These are phyloP conservation scores for Paxillus rubicundulus DNA, from an alignment of 768 basidiomycete genomes.

Conservation along the genomic window DNA sequence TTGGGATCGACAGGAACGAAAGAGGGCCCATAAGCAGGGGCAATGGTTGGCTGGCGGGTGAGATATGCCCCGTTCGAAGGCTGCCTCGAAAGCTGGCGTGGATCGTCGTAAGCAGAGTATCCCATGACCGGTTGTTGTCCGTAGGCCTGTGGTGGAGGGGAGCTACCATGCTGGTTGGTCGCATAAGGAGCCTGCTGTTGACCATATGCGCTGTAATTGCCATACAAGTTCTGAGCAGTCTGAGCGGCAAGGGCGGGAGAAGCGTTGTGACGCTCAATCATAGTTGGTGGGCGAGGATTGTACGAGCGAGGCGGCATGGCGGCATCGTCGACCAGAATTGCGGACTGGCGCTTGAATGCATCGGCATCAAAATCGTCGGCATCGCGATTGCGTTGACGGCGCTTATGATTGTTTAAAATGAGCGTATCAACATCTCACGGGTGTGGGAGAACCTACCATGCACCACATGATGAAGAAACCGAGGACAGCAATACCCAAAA, in stretches of 20 bases:
- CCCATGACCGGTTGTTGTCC: conserved; percentile 18
- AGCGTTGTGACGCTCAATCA: conserved; percentile 52
- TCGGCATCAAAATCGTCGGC: conserved; percentile 49
- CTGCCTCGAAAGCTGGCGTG: conserved; percentile 21
- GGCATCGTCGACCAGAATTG: conserved; percentile 57
- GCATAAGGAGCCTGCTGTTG: conserved; percentile 22
- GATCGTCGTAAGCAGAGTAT: conserved; percentile 25
- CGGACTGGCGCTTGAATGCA: conserved; percentile 63
- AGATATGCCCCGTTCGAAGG: conserved; percentile 24
- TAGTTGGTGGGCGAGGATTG: conserved; percentile 61
- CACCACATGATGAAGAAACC: conserved; percentile 45
- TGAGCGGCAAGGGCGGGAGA: conserved; percentile 29
- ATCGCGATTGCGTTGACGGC: conserved; percentile 39
- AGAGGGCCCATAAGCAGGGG: conserved; percentile 12
- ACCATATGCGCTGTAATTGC: conserved; percentile 21
- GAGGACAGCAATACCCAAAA: conserved; percentile 40
- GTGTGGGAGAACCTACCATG: conserved; percentile 36
- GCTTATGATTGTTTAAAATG: conserved; percentile 28
- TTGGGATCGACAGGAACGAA: conserved; percentile 18
- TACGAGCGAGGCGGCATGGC: conserved; percentile 37
- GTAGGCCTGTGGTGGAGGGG: conserved; percentile 25
- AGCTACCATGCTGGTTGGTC: conserved; percentile 4
- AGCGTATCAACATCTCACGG: conserved; percentile 1
- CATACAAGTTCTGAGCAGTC: conserved; percentile 22
- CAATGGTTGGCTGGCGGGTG: conserved; percentile 16